phyloP scores from a whole-genome alignment of 2,329 filamentous ascomycete species.

The Xylaria sp. region DNA sequence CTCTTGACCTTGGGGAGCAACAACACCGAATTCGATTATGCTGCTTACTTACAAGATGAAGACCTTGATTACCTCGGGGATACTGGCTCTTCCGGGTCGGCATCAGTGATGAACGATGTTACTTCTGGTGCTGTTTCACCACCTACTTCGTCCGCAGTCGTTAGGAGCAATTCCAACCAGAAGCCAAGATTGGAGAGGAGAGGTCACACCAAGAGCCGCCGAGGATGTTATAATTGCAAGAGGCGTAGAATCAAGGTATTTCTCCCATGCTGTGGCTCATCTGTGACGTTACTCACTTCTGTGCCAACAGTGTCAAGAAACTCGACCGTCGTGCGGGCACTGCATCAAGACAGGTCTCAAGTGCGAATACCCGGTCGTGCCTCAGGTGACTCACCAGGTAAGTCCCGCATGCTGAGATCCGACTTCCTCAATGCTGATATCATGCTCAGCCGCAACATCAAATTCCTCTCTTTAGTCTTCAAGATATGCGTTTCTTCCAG shows the following conservation, averaged over 20 bases:
- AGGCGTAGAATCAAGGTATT: constrained; percentile 66
- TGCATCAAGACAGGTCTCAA: constrained; percentile 66
- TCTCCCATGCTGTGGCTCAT: not conserved
- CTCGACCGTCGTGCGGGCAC: constrained; percentile 66
- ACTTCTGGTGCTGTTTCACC: constrained; percentile 20
- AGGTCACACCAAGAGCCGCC: constrained; percentile 69
- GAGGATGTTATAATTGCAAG: constrained; percentile 72
- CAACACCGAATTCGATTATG: constrained; percentile 29
- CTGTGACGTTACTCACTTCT: constrained; percentile 6
- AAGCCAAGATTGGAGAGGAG: constrained; percentile 58
- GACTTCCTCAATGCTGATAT: constrained; percentile 26
- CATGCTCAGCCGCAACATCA: constrained; percentile 59
- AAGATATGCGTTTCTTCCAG: constrained; percentile 73
- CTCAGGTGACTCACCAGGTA: constrained; percentile 59
- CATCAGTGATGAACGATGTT: constrained; percentile 24
- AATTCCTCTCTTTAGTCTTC: constrained; percentile 63
- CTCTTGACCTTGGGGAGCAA: constrained; percentile 27
- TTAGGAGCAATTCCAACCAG: constrained; percentile 27
- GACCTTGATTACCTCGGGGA: constrained; percentile 25
- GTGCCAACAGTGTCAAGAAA: constrained; percentile 64
- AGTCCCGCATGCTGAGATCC: not conserved
- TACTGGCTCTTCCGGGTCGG: constrained; percentile 28
- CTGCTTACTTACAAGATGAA: constrained; percentile 29
- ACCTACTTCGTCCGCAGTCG: constrained; percentile 19
- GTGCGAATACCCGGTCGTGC: constrained; percentile 65